Percentiles rank a stretch among this genome's conserved stretches.
Evolutionary conservation across 2,329 filamentous ascomycete species (phyloP).

Genomic region (Epichloe gansuensis): DNA sequence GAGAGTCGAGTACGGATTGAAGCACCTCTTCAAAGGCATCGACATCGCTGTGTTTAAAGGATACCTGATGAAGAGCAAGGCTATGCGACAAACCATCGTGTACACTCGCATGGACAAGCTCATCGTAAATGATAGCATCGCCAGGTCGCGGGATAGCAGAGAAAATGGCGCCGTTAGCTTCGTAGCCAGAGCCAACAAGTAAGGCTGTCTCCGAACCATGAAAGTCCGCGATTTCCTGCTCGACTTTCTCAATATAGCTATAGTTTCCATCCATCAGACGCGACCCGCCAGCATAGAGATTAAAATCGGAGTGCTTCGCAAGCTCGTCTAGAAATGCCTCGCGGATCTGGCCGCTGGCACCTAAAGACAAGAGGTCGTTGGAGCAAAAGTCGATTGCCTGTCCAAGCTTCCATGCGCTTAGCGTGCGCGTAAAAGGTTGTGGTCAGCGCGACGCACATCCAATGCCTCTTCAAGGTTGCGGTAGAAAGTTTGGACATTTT

Average conservation of each 20-base stretch:
- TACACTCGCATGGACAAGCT: conserved; percentile 53
- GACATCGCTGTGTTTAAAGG: conserved; percentile 34
- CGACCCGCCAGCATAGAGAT: conserved; percentile 39
- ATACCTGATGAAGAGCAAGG: conserved; percentile 31
- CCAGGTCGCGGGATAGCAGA: conserved; percentile 37
- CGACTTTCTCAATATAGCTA: conserved; percentile 35
- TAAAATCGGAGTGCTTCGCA: conserved; percentile 20
- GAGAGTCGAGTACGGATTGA: conserved; percentile 14
- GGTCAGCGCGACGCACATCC: conserved; percentile 14
- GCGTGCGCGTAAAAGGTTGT: conserved; percentile 16
- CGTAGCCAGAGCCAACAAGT: conserved; percentile 47
- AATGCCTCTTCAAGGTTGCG: conserved; percentile 21
- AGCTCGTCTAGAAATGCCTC: conserved; percentile 32
- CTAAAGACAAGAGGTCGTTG: conserved; percentile 53
- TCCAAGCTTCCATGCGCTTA: conserved; percentile 1
- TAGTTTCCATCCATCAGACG: conserved; percentile 56
- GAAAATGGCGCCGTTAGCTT: conserved; percentile 40
- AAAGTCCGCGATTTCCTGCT: conserved; percentile 46
- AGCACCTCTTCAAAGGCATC: conserved; percentile 26
- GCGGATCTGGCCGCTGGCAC: conserved; percentile 32
- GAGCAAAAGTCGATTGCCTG: conserved; percentile 44
- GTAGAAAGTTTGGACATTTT: background rate
- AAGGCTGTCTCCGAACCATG: conserved; percentile 43
- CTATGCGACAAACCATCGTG: conserved; percentile 52
- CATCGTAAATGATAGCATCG: conserved; percentile 50